A percentile compares a stretch with the other conserved stretches of the same genome.
phyloP scores from a whole-genome alignment of 2,329 filamentous ascomycete genomes.

The Colletotrichum sp. region DNA sequence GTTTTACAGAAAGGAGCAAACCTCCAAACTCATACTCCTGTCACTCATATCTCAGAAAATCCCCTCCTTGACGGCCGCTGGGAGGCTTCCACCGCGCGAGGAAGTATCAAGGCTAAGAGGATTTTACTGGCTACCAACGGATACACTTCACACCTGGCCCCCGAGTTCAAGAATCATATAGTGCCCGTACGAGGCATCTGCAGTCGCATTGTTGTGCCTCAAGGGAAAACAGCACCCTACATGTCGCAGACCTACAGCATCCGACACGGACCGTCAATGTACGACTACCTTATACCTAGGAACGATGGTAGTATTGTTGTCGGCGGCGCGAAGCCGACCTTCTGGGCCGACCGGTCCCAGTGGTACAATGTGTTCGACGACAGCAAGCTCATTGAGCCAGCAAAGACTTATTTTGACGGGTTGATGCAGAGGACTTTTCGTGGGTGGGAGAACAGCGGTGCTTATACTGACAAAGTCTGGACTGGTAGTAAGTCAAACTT shows the following conservation, averaged over 20 bases:
- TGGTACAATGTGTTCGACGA: constrained; percentile 56
- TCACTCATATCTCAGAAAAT: no score
- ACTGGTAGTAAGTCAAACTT: constrained; percentile 27
- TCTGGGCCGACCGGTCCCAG: constrained; percentile 31
- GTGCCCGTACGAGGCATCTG: no score
- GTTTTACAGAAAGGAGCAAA: no score
- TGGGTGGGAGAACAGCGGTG: constrained; percentile 52
- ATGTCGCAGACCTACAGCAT: constrained; percentile 64
- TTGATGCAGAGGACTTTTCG: constrained; percentile 53
- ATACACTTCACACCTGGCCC: no score
- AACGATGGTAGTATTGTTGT: constrained; percentile 41
- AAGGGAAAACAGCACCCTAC: constrained; percentile 25
- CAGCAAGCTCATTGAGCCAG: constrained; percentile 44
- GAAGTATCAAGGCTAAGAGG: no score
- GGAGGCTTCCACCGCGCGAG: no score
- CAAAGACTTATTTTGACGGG: constrained; percentile 47
- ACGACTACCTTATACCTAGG: constrained; percentile 71
- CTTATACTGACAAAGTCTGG: constrained; percentile 36
- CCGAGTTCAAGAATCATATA: no score
- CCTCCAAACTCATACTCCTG: no score
- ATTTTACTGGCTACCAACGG: no score
- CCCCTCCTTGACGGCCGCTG: no score
- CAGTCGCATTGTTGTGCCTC: no score
- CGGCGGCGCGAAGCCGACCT: constrained; percentile 35
- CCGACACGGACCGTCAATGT: constrained; percentile 58